phyloP scores from a whole-genome alignment of 2,329 filamentous ascomycete genomes.

The Colletotrichum cereale region DNA sequence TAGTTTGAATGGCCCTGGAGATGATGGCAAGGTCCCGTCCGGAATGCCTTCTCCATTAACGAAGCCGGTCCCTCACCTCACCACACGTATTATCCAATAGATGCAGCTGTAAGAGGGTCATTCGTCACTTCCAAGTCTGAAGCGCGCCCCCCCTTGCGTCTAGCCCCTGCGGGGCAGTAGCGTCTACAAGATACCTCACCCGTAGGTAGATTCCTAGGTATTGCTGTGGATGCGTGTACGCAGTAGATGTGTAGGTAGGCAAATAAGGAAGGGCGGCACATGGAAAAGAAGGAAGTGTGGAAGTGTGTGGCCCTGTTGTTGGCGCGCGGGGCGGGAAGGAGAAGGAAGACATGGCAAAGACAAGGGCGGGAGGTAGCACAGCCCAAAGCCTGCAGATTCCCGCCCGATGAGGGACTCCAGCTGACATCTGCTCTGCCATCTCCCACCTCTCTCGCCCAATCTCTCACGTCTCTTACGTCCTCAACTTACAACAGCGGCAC shows the following conservation, averaged over 20 bases:
- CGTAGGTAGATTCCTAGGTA: neutral
- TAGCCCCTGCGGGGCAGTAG: slow-evolving; percentile 23
- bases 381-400: slow-evolving; percentile 39
- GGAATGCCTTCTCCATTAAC: neutral
- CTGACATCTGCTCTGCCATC: slow-evolving; percentile 1
- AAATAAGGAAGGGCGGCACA: neutral
- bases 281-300: slow-evolving; percentile 9
- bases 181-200: neutral
- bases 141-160: neutral
- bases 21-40: neutral
- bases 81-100: slow-evolving; percentile 33
- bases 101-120: slow-evolving; percentile 36
- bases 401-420: slow-evolving; percentile 18
- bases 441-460: neutral
- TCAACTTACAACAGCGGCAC: slow-evolving; percentile 8
- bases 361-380: slow-evolving; percentile 14
- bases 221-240: slow-evolving; percentile 3
- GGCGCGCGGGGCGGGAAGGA: slow-evolving; percentile 4
- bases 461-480: slow-evolving; percentile 3
- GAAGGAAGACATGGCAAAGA: slow-evolving; percentile 20
- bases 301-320: neutral
- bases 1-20: neutral
- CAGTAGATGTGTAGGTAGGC: neutral
- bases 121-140: slow-evolving; percentile 34
- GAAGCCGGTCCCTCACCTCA: neutral